phyloP scores from a whole-genome alignment of 495 filamentous ascomycete species.

The Aspergillus funiculosus region DNA sequence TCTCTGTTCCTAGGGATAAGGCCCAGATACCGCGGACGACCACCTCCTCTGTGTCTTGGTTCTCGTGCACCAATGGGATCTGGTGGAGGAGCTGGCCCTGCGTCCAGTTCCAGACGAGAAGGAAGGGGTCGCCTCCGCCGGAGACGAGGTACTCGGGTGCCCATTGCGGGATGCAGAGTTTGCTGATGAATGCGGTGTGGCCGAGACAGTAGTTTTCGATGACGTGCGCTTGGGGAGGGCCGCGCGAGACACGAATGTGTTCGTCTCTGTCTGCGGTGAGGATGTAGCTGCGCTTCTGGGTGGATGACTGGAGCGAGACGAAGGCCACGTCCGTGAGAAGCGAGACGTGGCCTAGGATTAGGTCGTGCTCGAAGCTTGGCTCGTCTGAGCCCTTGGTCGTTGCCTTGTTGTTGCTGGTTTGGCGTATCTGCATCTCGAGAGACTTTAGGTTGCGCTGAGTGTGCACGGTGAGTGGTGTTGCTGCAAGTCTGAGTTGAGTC shows the following conservation, averaged over 20 bases:
- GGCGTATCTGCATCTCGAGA: constrained; percentile 63
- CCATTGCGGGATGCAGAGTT: constrained; percentile 56
- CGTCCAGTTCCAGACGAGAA: constrained; percentile 81
- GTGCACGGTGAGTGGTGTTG: constrained; percentile 74
- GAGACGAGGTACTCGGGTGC: constrained; percentile 63
- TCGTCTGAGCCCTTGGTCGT: constrained; percentile 33
- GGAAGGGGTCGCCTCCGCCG: constrained; percentile 73
- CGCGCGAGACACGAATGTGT: constrained; percentile 88
- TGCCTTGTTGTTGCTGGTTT: constrained; percentile 40
- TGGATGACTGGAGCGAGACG: constrained; percentile 32
- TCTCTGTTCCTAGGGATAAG: constrained; percentile 15
- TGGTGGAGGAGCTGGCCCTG: constrained; percentile 48
- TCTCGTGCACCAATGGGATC: constrained; percentile 27
- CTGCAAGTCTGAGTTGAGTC: constrained; percentile 46
- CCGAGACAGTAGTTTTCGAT: constrained; percentile 87
- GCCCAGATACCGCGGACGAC: constrained; percentile 39
- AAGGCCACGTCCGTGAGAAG: constrained; percentile 72
- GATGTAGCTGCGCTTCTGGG: constrained; percentile 57
- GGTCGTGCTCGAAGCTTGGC: constrained; percentile 60
- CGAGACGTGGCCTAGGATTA: constrained; percentile 88
- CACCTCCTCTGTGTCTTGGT: constrained; percentile 20
- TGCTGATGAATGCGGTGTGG: constrained; percentile 74
- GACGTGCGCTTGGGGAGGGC: constrained; percentile 73
- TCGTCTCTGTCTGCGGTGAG: constrained; percentile 92
- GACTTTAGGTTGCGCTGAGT: constrained; percentile 70